Evolutionary conservation across 2,329 filamentous ascomycete species (phyloP).

Genomic region (Trichoderma sp.): DNA sequence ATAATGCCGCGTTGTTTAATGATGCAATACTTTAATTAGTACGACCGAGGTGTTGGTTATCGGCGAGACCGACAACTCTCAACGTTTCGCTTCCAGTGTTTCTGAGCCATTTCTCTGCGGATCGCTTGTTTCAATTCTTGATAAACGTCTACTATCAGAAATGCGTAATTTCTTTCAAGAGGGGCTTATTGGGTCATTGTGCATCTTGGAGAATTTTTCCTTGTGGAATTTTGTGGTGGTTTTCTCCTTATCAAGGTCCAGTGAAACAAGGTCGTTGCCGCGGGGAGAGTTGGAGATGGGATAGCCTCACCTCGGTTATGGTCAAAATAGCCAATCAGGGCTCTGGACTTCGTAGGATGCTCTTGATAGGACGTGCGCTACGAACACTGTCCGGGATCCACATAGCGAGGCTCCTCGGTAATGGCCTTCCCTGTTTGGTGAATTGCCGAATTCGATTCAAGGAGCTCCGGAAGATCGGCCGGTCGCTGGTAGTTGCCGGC

Average conservation of each 20-base stretch:
- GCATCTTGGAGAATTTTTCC: background rate
- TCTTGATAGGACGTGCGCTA: background rate
- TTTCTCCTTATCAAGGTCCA: background rate
- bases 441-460: background rate
- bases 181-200: background rate
- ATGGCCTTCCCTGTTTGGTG: background rate
- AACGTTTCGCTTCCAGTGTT: background rate
- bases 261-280: background rate
- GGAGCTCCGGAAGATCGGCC: background rate
- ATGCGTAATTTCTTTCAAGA: background rate
- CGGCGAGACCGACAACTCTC: background rate
- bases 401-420: slow-evolving; percentile 1
- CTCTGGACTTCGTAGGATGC: background rate
- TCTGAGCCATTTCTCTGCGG: background rate
- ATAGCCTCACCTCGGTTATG: background rate
- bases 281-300: background rate
- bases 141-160: background rate
- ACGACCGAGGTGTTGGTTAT: background rate
- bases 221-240: background rate
- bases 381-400: background rate
- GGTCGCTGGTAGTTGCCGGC: background rate
- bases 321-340: background rate
- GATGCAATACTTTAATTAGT: background rate
- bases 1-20: background rate
- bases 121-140: background rate